Evolutionary conservation across 305 asterid species (phyloP).

Genomic region (Withania somnifera): DNA sequence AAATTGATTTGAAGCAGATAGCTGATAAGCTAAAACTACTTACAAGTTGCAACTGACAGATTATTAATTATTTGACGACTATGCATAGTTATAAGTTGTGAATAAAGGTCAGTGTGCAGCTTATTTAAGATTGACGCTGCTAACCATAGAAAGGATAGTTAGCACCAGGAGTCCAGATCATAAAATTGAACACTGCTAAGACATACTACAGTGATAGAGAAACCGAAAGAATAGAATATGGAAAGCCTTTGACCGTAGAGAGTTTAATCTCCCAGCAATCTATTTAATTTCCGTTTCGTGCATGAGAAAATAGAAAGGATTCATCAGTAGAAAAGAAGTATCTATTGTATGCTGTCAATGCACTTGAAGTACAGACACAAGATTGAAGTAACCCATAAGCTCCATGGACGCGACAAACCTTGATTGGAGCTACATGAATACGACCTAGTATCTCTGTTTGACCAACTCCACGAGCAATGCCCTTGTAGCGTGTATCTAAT

Average conservation of each 20-base stretch:
- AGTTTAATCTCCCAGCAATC: neutral
- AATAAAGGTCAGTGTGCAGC: neutral
- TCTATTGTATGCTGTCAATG: neutral
- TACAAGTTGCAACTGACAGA: neutral
- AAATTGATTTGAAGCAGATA: neutral
- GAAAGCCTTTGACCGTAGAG: neutral
- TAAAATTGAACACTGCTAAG: neutral
- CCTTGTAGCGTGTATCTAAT: slow-evolving; percentile 81
- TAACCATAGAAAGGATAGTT: neutral
- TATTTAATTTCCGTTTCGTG: neutral
- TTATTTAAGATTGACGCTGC: neutral
- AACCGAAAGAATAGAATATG: neutral
- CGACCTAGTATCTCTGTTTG: slow-evolving; percentile 92
- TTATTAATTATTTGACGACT: neutral
- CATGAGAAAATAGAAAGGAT: neutral
- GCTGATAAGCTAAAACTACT: neutral
- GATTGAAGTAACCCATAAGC: neutral
- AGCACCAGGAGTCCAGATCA: neutral
- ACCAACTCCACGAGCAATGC: slow-evolving; percentile 96
- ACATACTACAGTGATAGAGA: neutral
- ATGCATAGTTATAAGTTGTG: neutral
- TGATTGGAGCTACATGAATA: slow-evolving; percentile 93
- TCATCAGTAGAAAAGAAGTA: neutral
- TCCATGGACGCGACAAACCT: slow-evolving; percentile 32
- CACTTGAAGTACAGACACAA: slow-evolving; percentile 1